Evolutionary conservation across 2,329 filamentous ascomycete genomes (phyloP), one percentile per base, ranked within the genome.

Genomic region (Grosmannia serpens): DNA sequence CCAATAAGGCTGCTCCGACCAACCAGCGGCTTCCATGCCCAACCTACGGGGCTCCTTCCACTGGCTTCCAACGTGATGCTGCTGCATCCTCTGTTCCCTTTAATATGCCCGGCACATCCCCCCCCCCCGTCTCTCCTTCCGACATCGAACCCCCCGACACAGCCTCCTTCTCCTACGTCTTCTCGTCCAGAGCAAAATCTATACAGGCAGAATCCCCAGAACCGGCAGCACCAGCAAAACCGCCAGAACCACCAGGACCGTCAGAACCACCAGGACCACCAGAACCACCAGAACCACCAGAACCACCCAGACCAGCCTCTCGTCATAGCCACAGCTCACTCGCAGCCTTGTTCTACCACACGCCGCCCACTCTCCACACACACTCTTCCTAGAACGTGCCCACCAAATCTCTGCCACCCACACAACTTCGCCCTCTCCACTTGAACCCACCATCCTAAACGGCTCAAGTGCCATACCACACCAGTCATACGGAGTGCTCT

Each of bases 361-460:
- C 53, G 13, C 22, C 20, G 17, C 29, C 27, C 29, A 22, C 29
- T 10, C 29, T 7, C 27, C 20, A 47, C 50, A 17, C 49, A 31
- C 47, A 50, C 47, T 29, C 47, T n/a, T 50, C 24, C 47, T 29
- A 29, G 47, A 50, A 50, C 47, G 47, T 41, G 52, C 22, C 52
- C 52, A 27, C 33, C 22, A 20, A 31, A 33, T 35, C 20, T 53
- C 35, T 41, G 35, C 35, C 20, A n/a, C 35, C 52, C 33, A 41
- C 31, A n/a, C 51, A 35, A 26, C 24, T n/a, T 15, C 50, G 1
- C 31, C 31, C 31, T 33, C 52, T 44, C 52, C 52, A 20, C 35
- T n/a, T 54, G 33, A 53, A 33, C 10, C 52, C 52, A 44, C 52
- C 35, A 41, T 41, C 52, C 52, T 54, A 54, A 54, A 54, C 52